Evolutionary conservation across 345 rosid genomes (phyloP).

Genomic region (Boechera divaricarpa): DNA sequence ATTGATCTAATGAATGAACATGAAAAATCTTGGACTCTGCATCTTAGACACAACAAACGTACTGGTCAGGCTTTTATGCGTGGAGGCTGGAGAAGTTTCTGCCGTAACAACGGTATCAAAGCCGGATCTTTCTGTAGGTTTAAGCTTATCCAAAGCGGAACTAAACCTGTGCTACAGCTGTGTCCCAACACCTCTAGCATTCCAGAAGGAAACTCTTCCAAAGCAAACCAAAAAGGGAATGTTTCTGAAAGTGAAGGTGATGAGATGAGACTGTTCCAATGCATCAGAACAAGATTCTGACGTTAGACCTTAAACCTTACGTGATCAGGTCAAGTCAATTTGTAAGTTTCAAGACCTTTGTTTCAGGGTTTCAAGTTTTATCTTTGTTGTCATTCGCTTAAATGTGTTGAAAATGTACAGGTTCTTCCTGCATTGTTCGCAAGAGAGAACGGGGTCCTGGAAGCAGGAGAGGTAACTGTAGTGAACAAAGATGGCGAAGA

Average conservation of each 20-base stretch:
- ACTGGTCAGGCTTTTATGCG: slow-evolving; percentile 28
- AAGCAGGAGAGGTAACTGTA: slow-evolving; percentile 35
- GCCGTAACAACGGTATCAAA: slow-evolving; percentile 25
- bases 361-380: background rate
- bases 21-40: slow-evolving; percentile 30
- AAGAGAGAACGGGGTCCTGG: slow-evolving; percentile 21
- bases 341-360: slow-evolving; percentile 31
- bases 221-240: background rate
- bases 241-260: slow-evolving; percentile 21
- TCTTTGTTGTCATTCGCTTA: background rate
- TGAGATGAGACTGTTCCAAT: slow-evolving; percentile 19
- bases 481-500: slow-evolving; percentile 27
- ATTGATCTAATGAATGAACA: slow-evolving; percentile 27
- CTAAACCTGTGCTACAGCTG: slow-evolving; percentile 33
- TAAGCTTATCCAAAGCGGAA: slow-evolving; percentile 24
- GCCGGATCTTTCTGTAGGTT: slow-evolving; percentile 24
- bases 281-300: slow-evolving; percentile 16
- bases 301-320: slow-evolving; percentile 10
- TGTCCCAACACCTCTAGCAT: slow-evolving; percentile 15
- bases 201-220: slow-evolving; percentile 25
- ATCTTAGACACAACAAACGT: slow-evolving; percentile 28
- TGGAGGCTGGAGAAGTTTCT: slow-evolving; percentile 36
- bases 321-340: slow-evolving; percentile 25
- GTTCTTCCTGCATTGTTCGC: slow-evolving; percentile 20
- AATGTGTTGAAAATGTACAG: slow-evolving; percentile 27